phyloP scores from a whole-genome alignment of 495 filamentous ascomycete genomes.

The Aspergillus sparsus region DNA sequence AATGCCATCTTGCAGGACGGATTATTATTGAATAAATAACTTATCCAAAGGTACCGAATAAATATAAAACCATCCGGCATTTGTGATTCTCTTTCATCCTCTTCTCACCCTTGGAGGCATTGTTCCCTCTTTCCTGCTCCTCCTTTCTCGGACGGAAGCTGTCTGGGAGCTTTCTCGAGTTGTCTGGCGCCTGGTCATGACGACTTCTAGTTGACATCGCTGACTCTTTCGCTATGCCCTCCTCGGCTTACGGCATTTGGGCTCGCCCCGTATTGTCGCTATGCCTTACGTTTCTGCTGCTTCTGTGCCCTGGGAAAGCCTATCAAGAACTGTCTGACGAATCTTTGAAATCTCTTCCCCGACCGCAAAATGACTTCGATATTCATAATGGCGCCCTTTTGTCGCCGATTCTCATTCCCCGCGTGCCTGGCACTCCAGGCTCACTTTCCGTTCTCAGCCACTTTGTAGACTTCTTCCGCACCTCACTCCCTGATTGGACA shows the following conservation, averaged over 20 bases:
- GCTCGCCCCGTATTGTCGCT: slow-evolving; percentile 32
- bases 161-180: background rate
- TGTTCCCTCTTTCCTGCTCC: background rate
- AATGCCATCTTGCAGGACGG: slow-evolving; percentile 14
- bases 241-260: slow-evolving; percentile 30
- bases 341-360: slow-evolving; percentile 65
- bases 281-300: slow-evolving; percentile 30
- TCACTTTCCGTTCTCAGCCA: slow-evolving; percentile 75
- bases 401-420: slow-evolving; percentile 85
- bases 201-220: slow-evolving; percentile 1
- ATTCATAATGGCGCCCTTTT: slow-evolving; percentile 72
- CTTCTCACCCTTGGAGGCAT: background rate
- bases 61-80: no score
- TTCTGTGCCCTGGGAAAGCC: slow-evolving; percentile 44
- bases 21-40: background rate
- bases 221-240: slow-evolving; percentile 29
- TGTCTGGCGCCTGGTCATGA: slow-evolving; percentile 3
- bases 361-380: slow-evolving; percentile 76
- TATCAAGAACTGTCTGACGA: slow-evolving; percentile 76
- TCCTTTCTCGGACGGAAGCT: background rate
- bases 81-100: background rate
- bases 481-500: slow-evolving; percentile 73
- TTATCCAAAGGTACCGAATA: no score
- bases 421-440: slow-evolving; percentile 83
- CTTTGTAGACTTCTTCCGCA: slow-evolving; percentile 76